phyloP scores from a whole-genome alignment of 257 asterid genomes.

The Linaria vulgaris region DNA sequence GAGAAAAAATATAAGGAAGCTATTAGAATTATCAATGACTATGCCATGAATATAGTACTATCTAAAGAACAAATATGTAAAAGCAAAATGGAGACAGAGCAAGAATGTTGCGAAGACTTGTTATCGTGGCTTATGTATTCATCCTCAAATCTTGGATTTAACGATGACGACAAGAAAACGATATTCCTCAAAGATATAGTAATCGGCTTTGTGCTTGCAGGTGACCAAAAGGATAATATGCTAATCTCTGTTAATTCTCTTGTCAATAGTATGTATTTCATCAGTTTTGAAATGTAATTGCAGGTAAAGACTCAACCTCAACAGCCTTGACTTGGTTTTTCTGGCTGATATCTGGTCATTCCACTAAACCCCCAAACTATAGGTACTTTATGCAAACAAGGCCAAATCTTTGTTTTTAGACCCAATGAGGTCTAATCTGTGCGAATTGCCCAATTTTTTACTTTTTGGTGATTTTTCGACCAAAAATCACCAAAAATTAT shows the following conservation, averaged over 20 bases:
- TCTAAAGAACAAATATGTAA: constrained; percentile 23
- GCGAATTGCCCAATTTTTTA: too few relatives aligned
- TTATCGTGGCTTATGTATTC: constrained; percentile 34
- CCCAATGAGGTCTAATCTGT: too few relatives aligned
- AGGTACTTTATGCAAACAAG: too few relatives aligned
- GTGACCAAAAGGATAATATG: background rate
- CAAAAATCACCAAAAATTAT: too few relatives aligned
- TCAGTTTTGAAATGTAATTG: background rate
- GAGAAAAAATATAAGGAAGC: constrained; percentile 35
- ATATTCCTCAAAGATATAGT: constrained; percentile 45
- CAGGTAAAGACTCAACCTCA: constrained; percentile 44
- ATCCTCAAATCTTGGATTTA: constrained; percentile 7
- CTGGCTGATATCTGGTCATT: constrained; percentile 42
- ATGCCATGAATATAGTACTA: constrained; percentile 33
- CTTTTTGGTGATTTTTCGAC: too few relatives aligned
- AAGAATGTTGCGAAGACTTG: constrained; percentile 27
- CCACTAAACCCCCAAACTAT: too few relatives aligned
- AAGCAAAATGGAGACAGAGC: constrained; percentile 2
- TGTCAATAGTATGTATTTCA: too few relatives aligned
- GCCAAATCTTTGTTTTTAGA: too few relatives aligned
- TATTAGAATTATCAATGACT: constrained; percentile 26
- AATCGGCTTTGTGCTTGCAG: constrained; percentile 46
- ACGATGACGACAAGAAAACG: constrained; percentile 29
- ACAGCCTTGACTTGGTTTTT: constrained; percentile 47
- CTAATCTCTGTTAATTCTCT: background rate